Percentiles rank a stretch among this genome's conserved stretches.
Conservation (phyloP, 2,329 filamentous ascomycete genomes). For the Huntiella moniliformis region DNA sequence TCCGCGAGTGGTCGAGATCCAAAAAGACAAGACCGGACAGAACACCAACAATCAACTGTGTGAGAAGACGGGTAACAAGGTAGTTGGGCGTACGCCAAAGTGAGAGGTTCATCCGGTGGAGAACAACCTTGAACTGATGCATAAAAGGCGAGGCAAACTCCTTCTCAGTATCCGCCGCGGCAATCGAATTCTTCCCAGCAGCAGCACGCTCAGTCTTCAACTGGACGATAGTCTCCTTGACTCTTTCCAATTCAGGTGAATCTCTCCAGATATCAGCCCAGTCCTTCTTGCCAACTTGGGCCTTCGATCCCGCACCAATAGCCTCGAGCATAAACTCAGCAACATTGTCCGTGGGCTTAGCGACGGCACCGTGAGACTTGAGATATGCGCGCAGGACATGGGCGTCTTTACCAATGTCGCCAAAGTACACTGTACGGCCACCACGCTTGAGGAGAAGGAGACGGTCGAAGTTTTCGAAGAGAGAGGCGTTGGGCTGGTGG, state of each 20-base stretch:
- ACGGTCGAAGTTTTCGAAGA: conserved; percentile 79
- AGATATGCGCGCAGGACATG: conserved; percentile 47
- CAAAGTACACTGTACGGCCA: conserved; percentile 70
- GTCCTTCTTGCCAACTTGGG: conserved; percentile 54
- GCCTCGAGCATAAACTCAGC: conserved; percentile 76
- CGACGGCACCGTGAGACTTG: conserved; percentile 39
- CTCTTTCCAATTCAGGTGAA: conserved; percentile 47
- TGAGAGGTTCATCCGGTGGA: conserved; percentile 51
- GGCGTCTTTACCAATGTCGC: conserved; percentile 63
- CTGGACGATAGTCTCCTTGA: conserved; percentile 46
- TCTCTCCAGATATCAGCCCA: conserved; percentile 68
- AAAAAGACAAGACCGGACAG: conserved; percentile 66
- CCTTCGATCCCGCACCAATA: conserved; percentile 54
- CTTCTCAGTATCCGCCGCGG: conserved; percentile 34
- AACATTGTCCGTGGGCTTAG: conserved; percentile 35
- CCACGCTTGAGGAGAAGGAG: conserved; percentile 61
- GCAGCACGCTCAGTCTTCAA: conserved; percentile 43
- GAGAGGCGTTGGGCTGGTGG: conserved; percentile 68
- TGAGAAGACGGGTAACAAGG: conserved; percentile 72
- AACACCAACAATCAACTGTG: conserved; percentile 60
- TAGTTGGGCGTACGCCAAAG: conserved; percentile 84
- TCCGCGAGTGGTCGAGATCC: conserved; percentile 54
- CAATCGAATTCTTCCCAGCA: conserved; percentile 34
- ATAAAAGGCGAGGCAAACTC: conserved; percentile 67
- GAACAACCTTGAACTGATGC: conserved; percentile 64